Percentiles rank a stretch among this genome's conserved stretches.
Evolutionary conservation across 176 grass and related monocot species (phyloP).

Genomic region (Ananas comosus): DNA sequence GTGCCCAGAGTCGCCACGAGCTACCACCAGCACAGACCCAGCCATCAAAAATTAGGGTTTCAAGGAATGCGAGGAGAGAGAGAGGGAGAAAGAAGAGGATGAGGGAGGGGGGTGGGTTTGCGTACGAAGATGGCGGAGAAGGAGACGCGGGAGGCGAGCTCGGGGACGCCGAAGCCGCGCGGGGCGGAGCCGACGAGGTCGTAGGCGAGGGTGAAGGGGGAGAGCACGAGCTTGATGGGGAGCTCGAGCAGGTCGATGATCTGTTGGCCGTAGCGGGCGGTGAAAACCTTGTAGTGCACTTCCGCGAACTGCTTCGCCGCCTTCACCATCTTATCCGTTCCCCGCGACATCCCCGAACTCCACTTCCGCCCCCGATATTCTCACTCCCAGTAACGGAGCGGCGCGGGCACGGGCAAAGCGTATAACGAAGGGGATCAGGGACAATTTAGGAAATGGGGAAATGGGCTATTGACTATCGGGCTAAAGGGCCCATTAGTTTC

Average conservation of each 20-base stretch:
- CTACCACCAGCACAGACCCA: not conserved
- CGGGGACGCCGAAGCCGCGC: slow-evolving; percentile 21
- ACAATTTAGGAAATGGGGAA: not conserved
- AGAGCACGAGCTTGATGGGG: slow-evolving; percentile 11
- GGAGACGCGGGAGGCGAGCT: slow-evolving; percentile 24
- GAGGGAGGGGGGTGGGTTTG: not conserved
- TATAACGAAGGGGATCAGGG: not conserved
- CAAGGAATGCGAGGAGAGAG: not conserved
- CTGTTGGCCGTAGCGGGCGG: slow-evolving; percentile 11
- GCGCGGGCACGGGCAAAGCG: no score
- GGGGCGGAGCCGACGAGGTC: slow-evolving; percentile 20
- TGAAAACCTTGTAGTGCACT: slow-evolving; percentile 16
- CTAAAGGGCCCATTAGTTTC: no score
- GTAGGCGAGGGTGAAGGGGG: slow-evolving; percentile 21
- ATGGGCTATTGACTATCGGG: no score
- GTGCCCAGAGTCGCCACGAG: slow-evolving; percentile 22
- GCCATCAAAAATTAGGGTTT: slow-evolving; percentile 6
- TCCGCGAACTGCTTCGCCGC: slow-evolving; percentile 17
- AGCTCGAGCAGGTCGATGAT: slow-evolving; percentile 23
- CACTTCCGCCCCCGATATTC: not conserved
- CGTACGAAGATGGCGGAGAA: slow-evolving; percentile 30
- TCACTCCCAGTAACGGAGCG: not conserved
- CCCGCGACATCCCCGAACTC: not conserved
- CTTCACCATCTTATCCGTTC: slow-evolving; percentile 27
- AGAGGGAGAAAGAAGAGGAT: no score